Evolutionary conservation across 1,284 basidiomycete genomes (phyloP).

Genomic region (Omphalotus olearius): DNA sequence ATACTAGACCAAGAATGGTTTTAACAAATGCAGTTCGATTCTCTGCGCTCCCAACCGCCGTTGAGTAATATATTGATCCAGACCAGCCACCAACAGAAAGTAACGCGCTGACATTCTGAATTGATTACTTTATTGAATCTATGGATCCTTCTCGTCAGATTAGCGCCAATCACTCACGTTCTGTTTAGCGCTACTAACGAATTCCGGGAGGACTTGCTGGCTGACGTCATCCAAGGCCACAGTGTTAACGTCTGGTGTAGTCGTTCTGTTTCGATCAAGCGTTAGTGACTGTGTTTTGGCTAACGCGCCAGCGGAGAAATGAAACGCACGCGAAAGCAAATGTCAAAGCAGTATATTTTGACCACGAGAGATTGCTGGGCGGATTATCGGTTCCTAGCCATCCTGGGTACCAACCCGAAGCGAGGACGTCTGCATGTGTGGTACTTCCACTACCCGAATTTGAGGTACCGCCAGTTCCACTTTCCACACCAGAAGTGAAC

Average conservation of each 20-base stretch:
- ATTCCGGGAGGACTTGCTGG: constrained; percentile 37
- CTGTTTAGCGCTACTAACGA: constrained; percentile 44
- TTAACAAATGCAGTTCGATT: constrained; percentile 68
- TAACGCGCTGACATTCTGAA: constrained; percentile 61
- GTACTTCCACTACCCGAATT: background rate
- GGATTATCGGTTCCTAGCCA: constrained; percentile 43
- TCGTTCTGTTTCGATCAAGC: constrained; percentile 26
- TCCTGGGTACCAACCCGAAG: constrained; percentile 55
- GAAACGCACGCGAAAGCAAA: constrained; percentile 56
- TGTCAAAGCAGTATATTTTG: constrained; percentile 49
- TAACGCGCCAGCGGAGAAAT: background rate
- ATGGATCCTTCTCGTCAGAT: no score
- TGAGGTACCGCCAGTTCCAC: background rate
- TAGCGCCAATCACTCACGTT: constrained; percentile 34
- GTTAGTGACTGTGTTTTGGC: constrained; percentile 2
- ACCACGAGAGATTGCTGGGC: constrained; percentile 46
- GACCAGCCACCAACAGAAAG: constrained; percentile 89
- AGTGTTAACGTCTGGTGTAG: constrained; percentile 33
- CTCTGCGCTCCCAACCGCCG: constrained; percentile 54
- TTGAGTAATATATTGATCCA: constrained; percentile 76
- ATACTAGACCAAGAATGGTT: constrained; percentile 58
- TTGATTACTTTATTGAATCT: no score
- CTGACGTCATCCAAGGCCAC: constrained; percentile 38
- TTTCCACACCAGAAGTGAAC: background rate
- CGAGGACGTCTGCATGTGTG: constrained; percentile 29